phyloP scores from a whole-genome alignment of 257 asterid genomes.

The Penstemon eatonii region DNA sequence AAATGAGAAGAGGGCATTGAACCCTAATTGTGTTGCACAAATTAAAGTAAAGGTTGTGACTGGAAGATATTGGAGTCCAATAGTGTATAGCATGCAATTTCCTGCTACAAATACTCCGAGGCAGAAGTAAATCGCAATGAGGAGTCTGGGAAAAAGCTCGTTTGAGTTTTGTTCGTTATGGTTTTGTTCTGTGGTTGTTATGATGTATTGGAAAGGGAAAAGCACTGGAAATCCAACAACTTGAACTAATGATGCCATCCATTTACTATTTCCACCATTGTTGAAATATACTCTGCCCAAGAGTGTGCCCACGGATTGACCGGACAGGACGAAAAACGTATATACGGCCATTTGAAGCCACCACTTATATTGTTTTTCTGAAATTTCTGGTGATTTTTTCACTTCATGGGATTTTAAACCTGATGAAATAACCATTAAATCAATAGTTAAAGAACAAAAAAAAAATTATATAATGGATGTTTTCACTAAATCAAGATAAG shows the following conservation, averaged over 20 bases:
- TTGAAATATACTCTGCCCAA: conserved; percentile 67
- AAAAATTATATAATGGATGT: background rate
- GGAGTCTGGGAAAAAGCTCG: conserved; percentile 18
- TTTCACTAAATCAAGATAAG: no score
- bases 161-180: background rate
- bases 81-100: conserved; percentile 45
- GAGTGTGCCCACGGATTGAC: conserved; percentile 58
- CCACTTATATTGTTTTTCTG: conserved; percentile 41
- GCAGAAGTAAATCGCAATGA: conserved; percentile 29
- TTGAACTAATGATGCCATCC: conserved; percentile 68
- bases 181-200: conserved; percentile 3
- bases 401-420: conserved; percentile 9
- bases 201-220: conserved; percentile 53
- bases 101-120: conserved; percentile 51
- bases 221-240: conserved; percentile 63
- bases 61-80: conserved; percentile 56
- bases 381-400: conserved; percentile 13
- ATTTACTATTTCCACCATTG: conserved; percentile 69
- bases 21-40: conserved; percentile 56
- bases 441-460: background rate
- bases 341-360: conserved; percentile 56
- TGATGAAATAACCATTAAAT: conserved; percentile 1
- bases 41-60: conserved; percentile 61
- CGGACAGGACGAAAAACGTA: conserved; percentile 44
- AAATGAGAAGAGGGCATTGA: conserved; percentile 67